These are phyloP conservation scores for Cavenderia fasciculata DNA, from an alignment of 78 protist genomes.

Conservation along the genomic window DNA sequence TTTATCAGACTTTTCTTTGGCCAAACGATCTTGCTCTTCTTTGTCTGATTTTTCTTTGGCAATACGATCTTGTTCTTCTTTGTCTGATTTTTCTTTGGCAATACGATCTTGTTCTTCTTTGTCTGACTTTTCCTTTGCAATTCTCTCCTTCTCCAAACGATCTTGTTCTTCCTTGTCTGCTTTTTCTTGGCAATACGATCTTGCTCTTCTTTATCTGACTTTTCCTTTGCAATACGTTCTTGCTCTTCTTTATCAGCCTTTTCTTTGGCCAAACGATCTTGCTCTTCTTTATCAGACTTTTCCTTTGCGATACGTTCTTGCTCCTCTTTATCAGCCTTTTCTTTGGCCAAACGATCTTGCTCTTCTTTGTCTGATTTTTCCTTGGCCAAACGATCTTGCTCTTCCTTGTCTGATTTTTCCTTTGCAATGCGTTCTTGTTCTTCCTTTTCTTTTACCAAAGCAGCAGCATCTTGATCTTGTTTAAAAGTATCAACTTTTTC, in stretches of 20 bases:
- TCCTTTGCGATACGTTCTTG: background rate
- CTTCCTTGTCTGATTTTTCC: background rate
- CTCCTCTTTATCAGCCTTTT: background rate
- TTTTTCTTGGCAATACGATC: background rate
- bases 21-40: constrained; percentile 7
- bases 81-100: constrained; percentile 12
- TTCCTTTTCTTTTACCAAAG: constrained; percentile 6
- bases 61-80: constrained; percentile 16
- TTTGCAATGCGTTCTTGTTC: background rate
- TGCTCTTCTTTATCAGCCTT: constrained; percentile 16
- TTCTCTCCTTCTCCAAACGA: background rate
- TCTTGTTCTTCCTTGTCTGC: constrained; percentile 7
- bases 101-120: background rate
- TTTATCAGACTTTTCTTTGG: background rate
- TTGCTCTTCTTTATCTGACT: background rate
- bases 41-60: background rate
- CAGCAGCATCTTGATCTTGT: background rate
- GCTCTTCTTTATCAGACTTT: background rate
- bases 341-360: background rate
- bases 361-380: constrained; percentile 8
- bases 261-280: constrained; percentile 22
- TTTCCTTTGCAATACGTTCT: background rate
- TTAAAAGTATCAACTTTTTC: no score
- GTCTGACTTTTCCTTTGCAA: constrained; percentile 5
- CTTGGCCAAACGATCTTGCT: background rate